Base-by-base conservation (phyloP, 2,329 filamentous ascomycete species). In the Aspergillus tamarii region DNA sequence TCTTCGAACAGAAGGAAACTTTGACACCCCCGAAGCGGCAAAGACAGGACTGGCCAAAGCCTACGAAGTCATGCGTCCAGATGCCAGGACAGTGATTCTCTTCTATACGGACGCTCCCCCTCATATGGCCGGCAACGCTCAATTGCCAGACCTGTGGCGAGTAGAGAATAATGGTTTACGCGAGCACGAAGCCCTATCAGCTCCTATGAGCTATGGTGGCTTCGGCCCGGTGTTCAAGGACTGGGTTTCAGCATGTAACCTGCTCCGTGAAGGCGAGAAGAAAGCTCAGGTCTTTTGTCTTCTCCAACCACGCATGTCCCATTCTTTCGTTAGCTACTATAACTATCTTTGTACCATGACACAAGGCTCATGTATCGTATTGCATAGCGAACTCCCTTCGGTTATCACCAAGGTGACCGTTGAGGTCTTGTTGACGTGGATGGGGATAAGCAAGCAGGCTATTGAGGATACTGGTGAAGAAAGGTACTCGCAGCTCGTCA, bases 81-180 rank as follows among this genome's bases (percentile, higher is more conserved):
- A 81, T 12, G 83, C 80, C 8, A 82, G 80, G 19, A 85, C 84
- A 0, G 71, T 85, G n/a, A 77, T 84, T 53, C 66, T 85, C 5
- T 70, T 84, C 21, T 85, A 82, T 64, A 78, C 82, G 0, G 82
- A 85, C 73, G 82, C 82, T 14, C 77, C 82, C 41, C 81, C 84
- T n/a, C 82, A 84, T 69, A 75, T 65, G 59, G 76, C 70, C 69
- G 16, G 55, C 8, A 60, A 67, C 7, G 21, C n/a, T 14, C 9
- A 21, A 2, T 4, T 23, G 9, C 8, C 7, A 26, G 43, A 26
- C 3, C 4, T 12, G 5, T 23, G 43, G n/a, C 7, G 11, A 7
- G 3, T 3, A 7, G n/a, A 46, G 11, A 10, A 12, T 11, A 46
- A 46, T 14, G n/a, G 4, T 12, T 1, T 2, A 8, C 26, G 21